Evolutionary conservation across 495 filamentous ascomycete species (phyloP).

Genomic region (Immersiella caudata): DNA sequence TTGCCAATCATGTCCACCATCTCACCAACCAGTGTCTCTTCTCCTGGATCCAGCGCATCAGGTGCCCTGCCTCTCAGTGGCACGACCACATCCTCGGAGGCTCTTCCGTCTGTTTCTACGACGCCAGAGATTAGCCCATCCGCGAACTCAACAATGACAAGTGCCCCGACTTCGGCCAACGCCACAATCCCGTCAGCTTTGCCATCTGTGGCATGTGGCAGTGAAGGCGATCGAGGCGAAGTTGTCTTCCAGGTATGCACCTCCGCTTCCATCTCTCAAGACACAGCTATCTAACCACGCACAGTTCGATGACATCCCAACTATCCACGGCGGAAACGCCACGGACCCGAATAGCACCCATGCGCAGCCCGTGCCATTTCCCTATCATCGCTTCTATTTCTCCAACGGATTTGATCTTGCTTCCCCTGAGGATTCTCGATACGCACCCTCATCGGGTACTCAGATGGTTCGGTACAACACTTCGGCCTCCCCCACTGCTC

Average conservation of each 20-base stretch:
- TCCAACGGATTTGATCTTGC: constrained; percentile 42
- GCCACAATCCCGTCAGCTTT: constrained; percentile 2
- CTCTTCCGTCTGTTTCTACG: not conserved
- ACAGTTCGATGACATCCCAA: constrained; percentile 48
- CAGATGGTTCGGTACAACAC: constrained; percentile 43
- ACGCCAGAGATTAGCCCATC: not conserved
- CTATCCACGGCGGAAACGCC: constrained; percentile 24
- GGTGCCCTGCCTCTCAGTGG: not conserved
- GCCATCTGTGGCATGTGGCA: constrained; percentile 32
- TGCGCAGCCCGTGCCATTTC: constrained; percentile 39
- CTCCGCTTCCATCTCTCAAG: not conserved
- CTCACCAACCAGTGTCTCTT: not conserved
- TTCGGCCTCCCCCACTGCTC: constrained; percentile 29
- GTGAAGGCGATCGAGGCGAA: constrained; percentile 33
- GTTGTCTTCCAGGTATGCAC: constrained; percentile 33
- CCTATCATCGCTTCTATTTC: constrained; percentile 49
- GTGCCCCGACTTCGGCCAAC: not conserved
- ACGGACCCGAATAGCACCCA: constrained; percentile 25
- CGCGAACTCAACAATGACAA: not conserved
- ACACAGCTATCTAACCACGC: constrained; percentile 12
- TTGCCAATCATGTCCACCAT: not conserved
- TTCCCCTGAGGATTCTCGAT: constrained; percentile 31
- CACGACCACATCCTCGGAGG: not conserved
- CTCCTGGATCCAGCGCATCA: not conserved
- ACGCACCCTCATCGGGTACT: constrained; percentile 42